phyloP scores from a whole-genome alignment of 179 eudicot genomes.

The Spergularia azorica region DNA sequence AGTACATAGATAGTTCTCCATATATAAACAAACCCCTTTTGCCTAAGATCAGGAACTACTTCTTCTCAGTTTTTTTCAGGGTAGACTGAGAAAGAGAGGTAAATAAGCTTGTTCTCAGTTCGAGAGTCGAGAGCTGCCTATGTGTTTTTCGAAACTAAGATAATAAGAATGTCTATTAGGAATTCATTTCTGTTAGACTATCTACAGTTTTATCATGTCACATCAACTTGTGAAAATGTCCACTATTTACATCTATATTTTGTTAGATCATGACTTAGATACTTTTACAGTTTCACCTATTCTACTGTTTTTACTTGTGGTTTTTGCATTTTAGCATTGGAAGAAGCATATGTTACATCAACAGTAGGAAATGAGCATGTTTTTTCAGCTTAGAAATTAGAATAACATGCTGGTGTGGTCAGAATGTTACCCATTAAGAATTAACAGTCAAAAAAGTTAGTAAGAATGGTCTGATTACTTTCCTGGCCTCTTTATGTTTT shows the following conservation, averaged over 20 bases:
- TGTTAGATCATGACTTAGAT: background rate
- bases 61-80: background rate
- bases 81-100: constrained; percentile 5
- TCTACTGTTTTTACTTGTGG: background rate
- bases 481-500: too few species aligned
- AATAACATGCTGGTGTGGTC: too few species aligned
- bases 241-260: background rate
- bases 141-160: background rate
- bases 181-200: background rate
- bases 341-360: too few species aligned
- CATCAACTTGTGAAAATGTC: background rate
- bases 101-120: background rate
- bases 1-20: background rate
- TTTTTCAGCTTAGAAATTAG: too few species aligned
- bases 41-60: background rate
- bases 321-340: too few species aligned
- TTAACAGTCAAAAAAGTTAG: too few species aligned
- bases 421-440: too few species aligned
- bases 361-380: too few species aligned
- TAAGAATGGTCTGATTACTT: too few species aligned
- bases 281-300: background rate
- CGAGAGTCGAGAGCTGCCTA: background rate
- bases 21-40: background rate
- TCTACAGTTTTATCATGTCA: background rate
- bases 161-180: background rate